phyloP scores from a whole-genome alignment of 257 asterid genomes.

The Nicotiana paniculata region DNA sequence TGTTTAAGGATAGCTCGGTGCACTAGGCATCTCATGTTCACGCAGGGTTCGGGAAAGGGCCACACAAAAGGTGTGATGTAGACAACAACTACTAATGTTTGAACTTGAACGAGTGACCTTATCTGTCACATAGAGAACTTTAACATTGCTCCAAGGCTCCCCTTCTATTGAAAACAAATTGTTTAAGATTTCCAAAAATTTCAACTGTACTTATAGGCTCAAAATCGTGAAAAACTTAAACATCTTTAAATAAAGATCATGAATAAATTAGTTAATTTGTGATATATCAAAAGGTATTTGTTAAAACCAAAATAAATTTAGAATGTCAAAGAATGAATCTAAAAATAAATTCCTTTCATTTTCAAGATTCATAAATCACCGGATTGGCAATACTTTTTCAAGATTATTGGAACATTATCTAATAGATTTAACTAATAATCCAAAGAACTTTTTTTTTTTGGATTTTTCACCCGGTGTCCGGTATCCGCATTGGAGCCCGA shows the following conservation, averaged over 20 bases:
- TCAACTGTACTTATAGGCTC: not conserved
- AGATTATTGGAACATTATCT: not conserved
- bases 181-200: not conserved
- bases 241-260: not conserved
- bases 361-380: not conserved
- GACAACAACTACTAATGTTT: too few species aligned
- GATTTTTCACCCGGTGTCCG: too few species aligned
- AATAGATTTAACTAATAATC: not conserved
- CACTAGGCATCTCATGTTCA: too few species aligned
- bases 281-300: not conserved
- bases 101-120: too few species aligned
- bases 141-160: too few species aligned
- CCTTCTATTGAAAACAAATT: not conserved
- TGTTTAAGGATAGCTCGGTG: too few species aligned
- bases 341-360: not conserved
- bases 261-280: not conserved
- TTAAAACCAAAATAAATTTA: not conserved
- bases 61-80: too few species aligned
- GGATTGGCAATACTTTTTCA: too few species aligned
- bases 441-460: not conserved
- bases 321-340: not conserved
- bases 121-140: too few species aligned
- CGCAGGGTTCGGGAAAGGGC: too few species aligned
- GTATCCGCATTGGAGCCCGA: too few species aligned
- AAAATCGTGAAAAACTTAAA: not conserved